Evolutionary conservation across 1,284 basidiomycete species (phyloP).

Genomic region (Leccinum pachyderme): DNA sequence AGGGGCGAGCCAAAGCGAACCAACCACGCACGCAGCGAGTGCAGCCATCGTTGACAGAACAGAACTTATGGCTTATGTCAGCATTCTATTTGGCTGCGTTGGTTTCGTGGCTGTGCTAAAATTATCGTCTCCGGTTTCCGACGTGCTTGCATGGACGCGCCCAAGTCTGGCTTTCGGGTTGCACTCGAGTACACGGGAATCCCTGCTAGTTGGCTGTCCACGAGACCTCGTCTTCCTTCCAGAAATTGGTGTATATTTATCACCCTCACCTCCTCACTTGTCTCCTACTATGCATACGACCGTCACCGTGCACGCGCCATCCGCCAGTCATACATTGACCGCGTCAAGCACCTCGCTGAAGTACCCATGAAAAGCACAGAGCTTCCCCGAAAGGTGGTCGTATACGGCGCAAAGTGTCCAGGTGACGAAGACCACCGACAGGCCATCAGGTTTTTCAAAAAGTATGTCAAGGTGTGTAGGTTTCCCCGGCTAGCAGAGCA

Average conservation of each 20-base stretch:
- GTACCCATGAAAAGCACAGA: constrained; percentile 67
- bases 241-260: constrained; percentile 95
- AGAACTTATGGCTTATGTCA: constrained; percentile 15
- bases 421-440: constrained; percentile 93
- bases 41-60: constrained; percentile 46
- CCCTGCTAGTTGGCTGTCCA: constrained; percentile 69
- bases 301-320: constrained; percentile 76
- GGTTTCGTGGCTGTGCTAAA: constrained; percentile 25
- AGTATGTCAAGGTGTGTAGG: constrained; percentile 88
- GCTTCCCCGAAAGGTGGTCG: constrained; percentile 77
- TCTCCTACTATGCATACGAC: constrained; percentile 84
- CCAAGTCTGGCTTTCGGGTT: constrained; percentile 47
- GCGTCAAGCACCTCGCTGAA: constrained; percentile 75
- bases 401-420: constrained; percentile 89
- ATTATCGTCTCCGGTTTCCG: constrained; percentile 26
- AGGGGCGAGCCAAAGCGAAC: constrained; percentile 13
- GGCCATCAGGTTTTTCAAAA: constrained; percentile 85
- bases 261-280: constrained; percentile 65
- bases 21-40: constrained; percentile 56
- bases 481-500: constrained; percentile 6
- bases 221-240: constrained; percentile 79
- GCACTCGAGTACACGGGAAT: constrained; percentile 67
- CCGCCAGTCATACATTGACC: constrained; percentile 75
- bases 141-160: constrained; percentile 15
- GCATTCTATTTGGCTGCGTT: constrained; percentile 25